These are phyloP conservation scores for Hibiscus mutabilis DNA, from an alignment of 345 rosid species.

Conservation along the genomic window DNA sequence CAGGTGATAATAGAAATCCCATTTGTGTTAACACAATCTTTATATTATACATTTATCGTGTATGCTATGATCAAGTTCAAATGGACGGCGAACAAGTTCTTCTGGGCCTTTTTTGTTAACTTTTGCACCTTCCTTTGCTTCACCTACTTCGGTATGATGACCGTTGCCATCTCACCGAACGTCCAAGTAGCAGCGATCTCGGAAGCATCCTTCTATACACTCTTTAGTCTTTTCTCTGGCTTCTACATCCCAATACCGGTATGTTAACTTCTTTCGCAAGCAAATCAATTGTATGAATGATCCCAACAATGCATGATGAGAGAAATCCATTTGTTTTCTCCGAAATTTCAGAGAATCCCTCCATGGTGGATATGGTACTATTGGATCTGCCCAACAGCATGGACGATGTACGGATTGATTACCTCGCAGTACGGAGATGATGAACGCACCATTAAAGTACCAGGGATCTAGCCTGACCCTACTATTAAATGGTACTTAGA, in stretches of 20 bases:
- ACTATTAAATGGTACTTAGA: slow-evolving; percentile 42
- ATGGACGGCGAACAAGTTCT: no score
- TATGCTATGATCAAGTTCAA: no score
- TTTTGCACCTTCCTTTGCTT: no score
- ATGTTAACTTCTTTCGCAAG: slow-evolving; percentile 13
- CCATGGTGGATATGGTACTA: slow-evolving; percentile 92
- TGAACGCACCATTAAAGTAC: slow-evolving; percentile 28
- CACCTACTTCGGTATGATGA: no score
- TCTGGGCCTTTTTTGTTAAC: no score
- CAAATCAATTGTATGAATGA: neutral
- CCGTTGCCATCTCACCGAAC: no score
- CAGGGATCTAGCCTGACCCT: slow-evolving; percentile 31
- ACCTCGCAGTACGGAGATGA: slow-evolving; percentile 63
- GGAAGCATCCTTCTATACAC: no score
- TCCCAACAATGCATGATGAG: neutral
- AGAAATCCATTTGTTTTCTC: neutral
- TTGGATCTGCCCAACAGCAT: slow-evolving; percentile 75
- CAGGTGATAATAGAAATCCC: slow-evolving; percentile 29
- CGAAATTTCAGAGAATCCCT: slow-evolving; percentile 52
- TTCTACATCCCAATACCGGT: slow-evolving; percentile 31
- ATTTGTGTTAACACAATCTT: no score
- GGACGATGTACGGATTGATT: slow-evolving; percentile 67
- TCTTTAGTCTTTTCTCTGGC: no score
- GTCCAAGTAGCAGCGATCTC: no score
- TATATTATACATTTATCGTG: no score